Conservation (phyloP, 768 basidiomycete species). For the Panaeolus papilionaceus region DNA sequence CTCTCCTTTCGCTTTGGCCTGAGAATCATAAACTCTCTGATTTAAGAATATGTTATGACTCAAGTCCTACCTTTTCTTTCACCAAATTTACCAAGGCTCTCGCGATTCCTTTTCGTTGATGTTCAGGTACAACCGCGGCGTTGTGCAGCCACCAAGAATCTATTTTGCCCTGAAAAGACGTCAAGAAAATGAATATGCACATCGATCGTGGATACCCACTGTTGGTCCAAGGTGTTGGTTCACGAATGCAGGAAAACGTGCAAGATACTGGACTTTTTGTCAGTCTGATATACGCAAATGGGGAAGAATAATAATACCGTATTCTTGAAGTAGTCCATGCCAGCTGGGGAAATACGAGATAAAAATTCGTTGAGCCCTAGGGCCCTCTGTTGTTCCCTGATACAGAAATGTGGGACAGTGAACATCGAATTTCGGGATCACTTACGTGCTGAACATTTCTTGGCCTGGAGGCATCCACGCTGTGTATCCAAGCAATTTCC, state of each 20-base stretch:
- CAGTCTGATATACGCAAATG: neutral
- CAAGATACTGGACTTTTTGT: slow-evolving; percentile 27
- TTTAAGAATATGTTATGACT: neutral
- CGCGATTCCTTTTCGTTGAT: slow-evolving; percentile 32
- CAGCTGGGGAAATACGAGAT: slow-evolving; percentile 28
- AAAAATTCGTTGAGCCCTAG: slow-evolving; percentile 36
- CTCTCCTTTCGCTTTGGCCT: slow-evolving; percentile 26
- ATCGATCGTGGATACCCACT: slow-evolving; percentile 18
- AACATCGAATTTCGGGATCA: neutral
- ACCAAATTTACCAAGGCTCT: slow-evolving; percentile 33
- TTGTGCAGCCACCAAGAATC: slow-evolving; percentile 38
- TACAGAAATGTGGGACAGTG: neutral
- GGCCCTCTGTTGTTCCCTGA: slow-evolving; percentile 33
- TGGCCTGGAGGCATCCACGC: slow-evolving; percentile 40
- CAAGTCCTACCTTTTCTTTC: slow-evolving; percentile 30
- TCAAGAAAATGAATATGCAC: neutral
- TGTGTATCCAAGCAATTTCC: slow-evolving; percentile 33
- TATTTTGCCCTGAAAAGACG: slow-evolving; percentile 28
- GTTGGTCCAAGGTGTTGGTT: slow-evolving; percentile 29
- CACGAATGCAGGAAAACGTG: slow-evolving; percentile 29
- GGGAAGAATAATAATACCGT: slow-evolving; percentile 23
- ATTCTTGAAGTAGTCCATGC: slow-evolving; percentile 31
- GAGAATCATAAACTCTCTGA: neutral
- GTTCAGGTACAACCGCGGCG: slow-evolving; percentile 33
- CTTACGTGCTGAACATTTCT: slow-evolving; percentile 39